These are phyloP conservation scores for Pythium aristosporum DNA, from an alignment of 352 stramenopile species.

Conservation along the genomic window DNA sequence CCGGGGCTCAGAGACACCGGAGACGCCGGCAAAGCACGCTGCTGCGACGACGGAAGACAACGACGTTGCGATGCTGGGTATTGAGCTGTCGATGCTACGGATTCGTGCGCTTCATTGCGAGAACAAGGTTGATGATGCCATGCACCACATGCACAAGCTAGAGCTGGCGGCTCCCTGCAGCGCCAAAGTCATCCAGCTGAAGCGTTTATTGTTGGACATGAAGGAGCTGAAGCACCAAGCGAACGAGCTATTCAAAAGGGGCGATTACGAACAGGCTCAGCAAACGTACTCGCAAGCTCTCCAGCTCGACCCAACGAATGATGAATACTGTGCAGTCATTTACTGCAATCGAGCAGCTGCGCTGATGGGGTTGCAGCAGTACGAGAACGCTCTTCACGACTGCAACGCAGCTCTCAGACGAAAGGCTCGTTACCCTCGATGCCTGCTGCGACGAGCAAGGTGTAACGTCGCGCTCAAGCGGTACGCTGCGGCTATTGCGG, in stretches of 20 bases:
- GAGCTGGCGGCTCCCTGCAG: constrained; percentile 69
- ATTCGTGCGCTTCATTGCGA: constrained; percentile 66
- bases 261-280: constrained; percentile 52
- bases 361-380: constrained; percentile 70
- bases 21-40: neutral
- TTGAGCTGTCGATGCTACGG: constrained; percentile 52
- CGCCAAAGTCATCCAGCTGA: constrained; percentile 67
- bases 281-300: constrained; percentile 67
- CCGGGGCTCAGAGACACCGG: constrained; percentile 2
- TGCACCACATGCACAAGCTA: constrained; percentile 49
- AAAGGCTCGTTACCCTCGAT: constrained; percentile 57
- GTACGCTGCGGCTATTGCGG: constrained; percentile 58
- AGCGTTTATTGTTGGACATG: constrained; percentile 65
- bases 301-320: constrained; percentile 55
- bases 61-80: constrained; percentile 50
- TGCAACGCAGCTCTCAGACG: constrained; percentile 70
- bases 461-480: constrained; percentile 65
- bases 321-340: constrained; percentile 77
- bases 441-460: constrained; percentile 63
- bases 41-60: constrained; percentile 25
- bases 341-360: constrained; percentile 83
- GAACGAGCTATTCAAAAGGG: constrained; percentile 65
- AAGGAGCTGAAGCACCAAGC: constrained; percentile 62
- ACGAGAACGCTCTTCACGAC: constrained; percentile 64
- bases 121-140: constrained; percentile 63